These are phyloP conservation scores for Chrysoporthe deuterocubensis DNA, from an alignment of 2,329 filamentous ascomycete species.

Conservation along the genomic window DNA sequence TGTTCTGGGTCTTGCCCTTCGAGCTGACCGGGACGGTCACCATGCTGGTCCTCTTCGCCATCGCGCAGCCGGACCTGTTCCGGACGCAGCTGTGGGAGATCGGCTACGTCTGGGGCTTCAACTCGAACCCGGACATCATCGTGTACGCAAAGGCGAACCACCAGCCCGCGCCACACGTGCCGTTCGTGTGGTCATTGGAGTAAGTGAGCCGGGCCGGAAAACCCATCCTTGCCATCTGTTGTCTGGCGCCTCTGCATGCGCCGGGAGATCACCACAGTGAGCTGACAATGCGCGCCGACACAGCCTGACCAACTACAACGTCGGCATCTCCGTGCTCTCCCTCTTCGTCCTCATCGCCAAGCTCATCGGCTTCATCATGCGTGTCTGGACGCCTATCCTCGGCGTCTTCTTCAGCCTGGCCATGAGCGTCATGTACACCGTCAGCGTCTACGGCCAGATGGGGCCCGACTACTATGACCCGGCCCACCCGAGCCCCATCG, in stretches of 20 bases:
- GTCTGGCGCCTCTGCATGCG: background rate
- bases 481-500: constrained; percentile 61
- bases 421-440: constrained; percentile 65
- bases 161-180: constrained; percentile 61
- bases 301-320: constrained; percentile 76
- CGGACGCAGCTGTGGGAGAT: constrained; percentile 74
- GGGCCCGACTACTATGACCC: constrained; percentile 74
- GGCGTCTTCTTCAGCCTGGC: constrained; percentile 60
- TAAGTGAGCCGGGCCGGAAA: constrained; percentile 49
- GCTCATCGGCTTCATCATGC: constrained; percentile 70
- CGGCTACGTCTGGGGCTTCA: constrained; percentile 72
- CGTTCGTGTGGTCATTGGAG: constrained; percentile 75
- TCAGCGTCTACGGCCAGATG: constrained; percentile 72
- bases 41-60: constrained; percentile 70
- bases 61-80: constrained; percentile 74
- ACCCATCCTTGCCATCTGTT: constrained; percentile 2
- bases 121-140: constrained; percentile 71
- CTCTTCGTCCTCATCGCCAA: constrained; percentile 78
- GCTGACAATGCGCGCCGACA: constrained; percentile 27
- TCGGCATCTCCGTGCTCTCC: constrained; percentile 74
- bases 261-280: background rate
- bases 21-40: constrained; percentile 70
- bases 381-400: constrained; percentile 70
- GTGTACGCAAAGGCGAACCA: constrained; percentile 78
- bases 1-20: constrained; percentile 65